A percentile compares a stretch with the other conserved stretches of the same genome.
Evolutionary conservation across 1,139 yeast species (phyloP).

Genomic region (Yamadazyma mexicana): DNA sequence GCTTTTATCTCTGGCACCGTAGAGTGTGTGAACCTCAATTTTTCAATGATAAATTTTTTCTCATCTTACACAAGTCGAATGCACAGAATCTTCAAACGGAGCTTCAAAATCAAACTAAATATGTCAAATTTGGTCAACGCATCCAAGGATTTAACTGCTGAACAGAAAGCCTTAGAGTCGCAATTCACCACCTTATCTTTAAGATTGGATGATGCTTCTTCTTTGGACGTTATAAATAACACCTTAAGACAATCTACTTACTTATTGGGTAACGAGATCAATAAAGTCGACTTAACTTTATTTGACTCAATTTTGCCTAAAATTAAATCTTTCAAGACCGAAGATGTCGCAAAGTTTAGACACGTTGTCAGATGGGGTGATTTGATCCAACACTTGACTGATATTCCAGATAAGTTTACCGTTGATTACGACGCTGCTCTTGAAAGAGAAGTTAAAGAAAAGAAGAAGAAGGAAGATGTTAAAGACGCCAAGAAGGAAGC

Average conservation of each 20-base stretch:
- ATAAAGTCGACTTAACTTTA: conserved; percentile 66
- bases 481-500: conserved; percentile 29
- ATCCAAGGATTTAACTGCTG: conserved; percentile 36
- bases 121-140: conserved; percentile 25
- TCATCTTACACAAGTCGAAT: conserved; percentile 4
- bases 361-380: conserved; percentile 93
- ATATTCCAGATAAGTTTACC: conserved; percentile 45
- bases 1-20: too few species aligned
- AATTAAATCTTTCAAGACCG: conserved; percentile 56
- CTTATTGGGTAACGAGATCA: conserved; percentile 62
- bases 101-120: conserved; percentile 8
- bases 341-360: conserved; percentile 59
- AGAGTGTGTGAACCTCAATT: neutral
- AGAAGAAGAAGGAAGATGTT: conserved; percentile 53
- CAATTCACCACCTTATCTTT: conserved; percentile 78
- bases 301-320: conserved; percentile 65
- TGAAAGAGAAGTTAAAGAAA: conserved; percentile 56
- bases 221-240: conserved; percentile 63
- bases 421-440: conserved; percentile 62
- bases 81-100: conserved; percentile 8
- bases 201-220: conserved; percentile 56
- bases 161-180: conserved; percentile 68
- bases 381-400: conserved; percentile 71
- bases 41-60: conserved; percentile 5
- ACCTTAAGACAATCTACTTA: conserved; percentile 69